These are phyloP conservation scores for Fusarium pseudograminearum DNA, from an alignment of 2,329 filamentous ascomycete genomes.

Conservation along the genomic window DNA sequence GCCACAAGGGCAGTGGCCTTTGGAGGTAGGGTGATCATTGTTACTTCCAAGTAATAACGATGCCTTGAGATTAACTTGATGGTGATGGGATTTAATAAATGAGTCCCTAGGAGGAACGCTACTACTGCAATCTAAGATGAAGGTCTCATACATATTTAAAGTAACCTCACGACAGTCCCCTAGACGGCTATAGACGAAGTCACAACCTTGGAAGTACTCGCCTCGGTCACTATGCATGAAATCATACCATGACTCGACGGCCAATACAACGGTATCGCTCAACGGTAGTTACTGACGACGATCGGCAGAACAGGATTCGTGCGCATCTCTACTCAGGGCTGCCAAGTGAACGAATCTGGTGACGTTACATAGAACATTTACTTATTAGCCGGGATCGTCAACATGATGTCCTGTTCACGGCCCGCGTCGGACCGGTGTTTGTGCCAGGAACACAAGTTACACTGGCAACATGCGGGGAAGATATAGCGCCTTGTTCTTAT, in stretches of 20 bases:
- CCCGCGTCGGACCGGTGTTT: background rate
- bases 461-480: background rate
- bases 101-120: background rate
- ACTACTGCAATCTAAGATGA: fast-evolving
- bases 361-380: background rate
- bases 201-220: background rate
- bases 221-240: background rate
- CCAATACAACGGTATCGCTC: background rate
- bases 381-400: slow-evolving; percentile 9
- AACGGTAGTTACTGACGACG: background rate
- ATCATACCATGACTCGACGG: background rate
- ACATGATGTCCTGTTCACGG: background rate
- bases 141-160: background rate
- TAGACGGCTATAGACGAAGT: background rate
- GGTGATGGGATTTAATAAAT: too few relatives aligned
- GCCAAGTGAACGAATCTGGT: background rate
- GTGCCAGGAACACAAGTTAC: background rate
- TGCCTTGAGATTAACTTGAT: fast-evolving
- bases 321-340: background rate
- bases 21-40: background rate
- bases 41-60: fast-evolving
- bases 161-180: too few relatives aligned
- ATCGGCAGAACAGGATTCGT: slow-evolving; percentile 6
- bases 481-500: background rate
- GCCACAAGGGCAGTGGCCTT: background rate